phyloP scores from a whole-genome alignment of 371 early-diverging fungal genomes.

The Actinomucor elegans region DNA sequence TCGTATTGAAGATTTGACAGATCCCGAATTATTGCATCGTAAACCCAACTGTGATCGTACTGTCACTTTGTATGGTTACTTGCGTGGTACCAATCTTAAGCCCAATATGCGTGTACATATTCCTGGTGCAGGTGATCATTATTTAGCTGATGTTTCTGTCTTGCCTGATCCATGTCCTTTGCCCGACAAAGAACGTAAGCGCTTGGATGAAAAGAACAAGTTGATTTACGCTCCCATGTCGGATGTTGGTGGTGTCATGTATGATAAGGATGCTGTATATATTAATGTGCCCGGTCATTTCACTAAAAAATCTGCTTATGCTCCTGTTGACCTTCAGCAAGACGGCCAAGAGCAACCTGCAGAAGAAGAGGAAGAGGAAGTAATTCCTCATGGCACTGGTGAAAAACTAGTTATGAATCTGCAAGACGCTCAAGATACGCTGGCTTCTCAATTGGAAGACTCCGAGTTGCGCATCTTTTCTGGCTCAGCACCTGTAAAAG shows the following conservation, averaged over 20 bases:
- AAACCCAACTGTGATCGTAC: conserved; percentile 90
- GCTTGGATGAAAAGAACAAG: conserved; percentile 90
- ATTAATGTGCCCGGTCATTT: conserved; percentile 92
- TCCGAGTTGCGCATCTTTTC: conserved; percentile 85
- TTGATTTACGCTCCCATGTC: conserved; percentile 98
- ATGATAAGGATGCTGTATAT: conserved; percentile 98
- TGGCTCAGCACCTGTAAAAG: conserved; percentile 70
- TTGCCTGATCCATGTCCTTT: conserved; percentile 94
- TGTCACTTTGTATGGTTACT: conserved; percentile 92
- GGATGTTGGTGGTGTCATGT: conserved; percentile 96
- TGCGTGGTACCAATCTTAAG: conserved; percentile 93
- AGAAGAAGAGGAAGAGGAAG: conserved; percentile 30
- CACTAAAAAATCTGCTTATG: conserved; percentile 61
- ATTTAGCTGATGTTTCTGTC: conserved; percentile 70
- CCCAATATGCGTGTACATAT: conserved; percentile 85
- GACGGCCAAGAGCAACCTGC: conserved; percentile 36
- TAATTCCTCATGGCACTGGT: conserved; percentile 63
- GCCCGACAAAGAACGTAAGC: conserved; percentile 89
- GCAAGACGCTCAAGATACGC: conserved; percentile 79
- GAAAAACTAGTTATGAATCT: conserved; percentile 91
- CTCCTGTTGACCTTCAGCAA: conserved; percentile 37
- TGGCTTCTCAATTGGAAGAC: conserved; percentile 75
- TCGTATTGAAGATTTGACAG: conserved; percentile 96
- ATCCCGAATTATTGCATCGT: conserved; percentile 78
- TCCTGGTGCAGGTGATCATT: conserved; percentile 93